These are phyloP conservation scores for Marasmius sp. DNA, from an alignment of 1,284 basidiomycete species.

Conservation along the genomic window DNA sequence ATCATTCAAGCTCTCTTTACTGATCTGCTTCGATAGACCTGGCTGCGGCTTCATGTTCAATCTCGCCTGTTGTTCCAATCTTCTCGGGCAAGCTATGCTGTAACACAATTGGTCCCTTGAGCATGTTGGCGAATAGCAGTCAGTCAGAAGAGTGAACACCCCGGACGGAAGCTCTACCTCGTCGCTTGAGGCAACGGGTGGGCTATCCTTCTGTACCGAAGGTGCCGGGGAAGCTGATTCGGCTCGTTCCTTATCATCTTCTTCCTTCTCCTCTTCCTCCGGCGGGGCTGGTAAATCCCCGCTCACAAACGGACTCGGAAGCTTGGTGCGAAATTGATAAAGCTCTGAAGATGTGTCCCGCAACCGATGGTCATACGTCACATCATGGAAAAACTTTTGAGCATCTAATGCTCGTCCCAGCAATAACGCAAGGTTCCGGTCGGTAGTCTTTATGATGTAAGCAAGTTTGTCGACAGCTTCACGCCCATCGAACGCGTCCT, in stretches of 20 bases:
- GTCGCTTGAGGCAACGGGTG: slow-evolving; percentile 43
- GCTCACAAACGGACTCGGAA: slow-evolving; percentile 77
- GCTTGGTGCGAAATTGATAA: slow-evolving; percentile 85
- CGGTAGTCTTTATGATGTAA: slow-evolving; percentile 97
- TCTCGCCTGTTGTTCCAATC: slow-evolving; percentile 92
- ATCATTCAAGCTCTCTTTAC: slow-evolving; percentile 82
- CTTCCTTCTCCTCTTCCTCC: background rate
- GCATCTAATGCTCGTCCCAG: slow-evolving; percentile 94
- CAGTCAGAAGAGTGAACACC: slow-evolving; percentile 95
- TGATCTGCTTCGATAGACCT: slow-evolving; percentile 81
- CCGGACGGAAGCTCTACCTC: slow-evolving; percentile 86
- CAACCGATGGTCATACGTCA: slow-evolving; percentile 96
- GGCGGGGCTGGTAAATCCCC: slow-evolving; percentile 54
- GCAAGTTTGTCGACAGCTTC: slow-evolving; percentile 96
- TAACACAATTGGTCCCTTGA: slow-evolving; percentile 93
- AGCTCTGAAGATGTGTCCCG: slow-evolving; percentile 89
- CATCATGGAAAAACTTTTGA: slow-evolving; percentile 99
- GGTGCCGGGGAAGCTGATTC: slow-evolving; percentile 41
- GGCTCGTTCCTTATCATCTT: slow-evolving; percentile 27
- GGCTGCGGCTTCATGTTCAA: slow-evolving; percentile 93
- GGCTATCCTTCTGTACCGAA: slow-evolving; percentile 38
- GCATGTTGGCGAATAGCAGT: slow-evolving; percentile 98
- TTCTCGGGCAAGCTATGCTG: slow-evolving; percentile 92
- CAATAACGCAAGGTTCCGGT: slow-evolving; percentile 92
- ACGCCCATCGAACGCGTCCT: slow-evolving; percentile 94